Base-by-base conservation (phyloP, 257 asterid species). In the Thymus mandschuricus region DNA sequence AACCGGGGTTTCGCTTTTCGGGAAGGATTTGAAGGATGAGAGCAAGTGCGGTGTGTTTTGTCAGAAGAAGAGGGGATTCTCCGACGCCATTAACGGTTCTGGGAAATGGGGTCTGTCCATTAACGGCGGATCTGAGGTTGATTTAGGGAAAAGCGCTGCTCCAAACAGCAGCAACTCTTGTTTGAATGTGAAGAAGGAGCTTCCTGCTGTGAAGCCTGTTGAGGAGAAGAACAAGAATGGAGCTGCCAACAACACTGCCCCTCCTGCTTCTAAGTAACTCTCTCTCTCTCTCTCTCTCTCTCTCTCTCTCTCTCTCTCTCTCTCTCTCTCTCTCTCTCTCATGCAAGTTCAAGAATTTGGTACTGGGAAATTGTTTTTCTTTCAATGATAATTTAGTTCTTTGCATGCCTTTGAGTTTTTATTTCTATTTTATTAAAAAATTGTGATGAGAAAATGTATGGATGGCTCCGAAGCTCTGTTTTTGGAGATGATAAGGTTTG, bases 11-110 rank as follows among this genome's bases (percentile, higher is more conserved):
- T 84, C 90, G 15, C 75, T 89, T 6, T 86, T 87, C 55, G 90
- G 91, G 31, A 85, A 82, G 41, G 89, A 81, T 72, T 81, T 86
- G 64, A 86, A 83, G 81, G 90, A 84, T 72, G 85, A 80, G 59
- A 21, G 8, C 46, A 46, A 13, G 49, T 71, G 61, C 72, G 83
- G 63, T 77, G 70, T 63, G 81, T 84, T 38, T 85, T 92, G 2
- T 92, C 21, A 96, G 21, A 86, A 87, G 6, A 92, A 92, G 76
- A 83, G 97, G 75, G 96, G 87, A 0, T 92, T 89, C 68, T 77
- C 88, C 60, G 96, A 92, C 66, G 92, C 93, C 35, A 89, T 92
- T 41, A 82, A 87, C 73, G 95, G 86, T 63, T 80, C 88, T 80
- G 86, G 81, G 3, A 92, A 86, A 68, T 92, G 95, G 96, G 83